phyloP scores from a whole-genome alignment of 768 basidiomycete genomes.

The Mycena kentingensis region DNA sequence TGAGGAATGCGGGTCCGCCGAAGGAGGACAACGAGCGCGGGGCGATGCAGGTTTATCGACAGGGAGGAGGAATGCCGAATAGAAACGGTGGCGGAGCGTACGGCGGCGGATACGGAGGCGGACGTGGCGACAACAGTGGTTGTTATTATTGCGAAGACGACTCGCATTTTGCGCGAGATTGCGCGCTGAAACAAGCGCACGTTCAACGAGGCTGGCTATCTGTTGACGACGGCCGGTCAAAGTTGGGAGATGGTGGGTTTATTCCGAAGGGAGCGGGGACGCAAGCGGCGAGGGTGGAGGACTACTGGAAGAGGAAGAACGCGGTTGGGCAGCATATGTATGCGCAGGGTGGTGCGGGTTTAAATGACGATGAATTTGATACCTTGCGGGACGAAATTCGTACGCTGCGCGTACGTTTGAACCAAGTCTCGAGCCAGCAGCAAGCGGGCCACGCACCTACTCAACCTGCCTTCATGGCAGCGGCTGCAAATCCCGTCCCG shows the following conservation, averaged over 20 bases:
- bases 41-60: not conserved
- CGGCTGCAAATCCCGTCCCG: not conserved
- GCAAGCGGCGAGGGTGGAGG: not conserved
- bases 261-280: constrained; percentile 3
- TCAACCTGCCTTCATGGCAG: not conserved
- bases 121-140: not conserved
- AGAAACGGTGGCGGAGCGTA: not conserved
- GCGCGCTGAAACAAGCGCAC: not conserved
- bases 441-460: not conserved
- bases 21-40: not conserved
- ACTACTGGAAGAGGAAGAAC: not conserved
- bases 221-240: not conserved
- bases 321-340: not conserved
- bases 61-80: not conserved
- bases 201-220: constrained; percentile 4
- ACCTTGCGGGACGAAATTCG: not conserved
- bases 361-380: not conserved
- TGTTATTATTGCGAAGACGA: constrained; percentile 7
- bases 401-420: not conserved
- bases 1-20: not conserved
- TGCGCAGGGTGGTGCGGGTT: not conserved
- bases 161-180: constrained; percentile 4
- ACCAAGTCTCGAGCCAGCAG: not conserved
- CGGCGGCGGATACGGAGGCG: not conserved
- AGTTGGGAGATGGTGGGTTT: not conserved